Evolutionary conservation across 1,139 yeast genomes (phyloP).

Genomic region (Eremothecium cymbalariae): DNA sequence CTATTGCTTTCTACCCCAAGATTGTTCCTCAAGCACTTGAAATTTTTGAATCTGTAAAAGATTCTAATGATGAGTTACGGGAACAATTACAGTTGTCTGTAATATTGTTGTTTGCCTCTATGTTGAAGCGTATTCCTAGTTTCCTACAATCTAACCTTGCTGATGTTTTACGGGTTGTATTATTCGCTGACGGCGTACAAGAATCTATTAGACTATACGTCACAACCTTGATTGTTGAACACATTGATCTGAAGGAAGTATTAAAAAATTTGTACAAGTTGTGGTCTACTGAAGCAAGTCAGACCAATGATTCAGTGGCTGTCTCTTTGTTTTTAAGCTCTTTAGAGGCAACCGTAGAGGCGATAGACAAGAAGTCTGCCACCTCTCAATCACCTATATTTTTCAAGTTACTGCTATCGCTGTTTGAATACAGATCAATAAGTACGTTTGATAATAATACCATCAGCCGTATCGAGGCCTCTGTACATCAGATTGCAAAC

Average conservation of each 20-base stretch:
- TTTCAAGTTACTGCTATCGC: slow-evolving; percentile 58
- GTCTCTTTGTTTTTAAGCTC: slow-evolving; percentile 64
- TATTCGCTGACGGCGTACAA: slow-evolving; percentile 51
- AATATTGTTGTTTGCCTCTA: slow-evolving; percentile 62
- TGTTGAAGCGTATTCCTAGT: slow-evolving; percentile 78
- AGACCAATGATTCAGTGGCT: slow-evolving; percentile 38
- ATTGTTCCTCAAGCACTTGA: slow-evolving; percentile 68
- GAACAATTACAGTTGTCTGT: slow-evolving; percentile 53
- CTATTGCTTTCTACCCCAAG: slow-evolving; percentile 77
- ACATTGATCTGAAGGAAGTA: slow-evolving; percentile 58
- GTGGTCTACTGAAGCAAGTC: slow-evolving; percentile 49
- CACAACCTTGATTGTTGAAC: slow-evolving; percentile 55
- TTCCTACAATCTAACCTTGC: slow-evolving; percentile 67
- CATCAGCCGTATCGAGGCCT: slow-evolving; percentile 69
- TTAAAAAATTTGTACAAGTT: slow-evolving; percentile 52
- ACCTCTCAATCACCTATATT: slow-evolving; percentile 61
- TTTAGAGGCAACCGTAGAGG: slow-evolving; percentile 57
- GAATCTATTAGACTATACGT: slow-evolving; percentile 55
- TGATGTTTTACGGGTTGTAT: slow-evolving; percentile 49
- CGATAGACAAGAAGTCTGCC: slow-evolving; percentile 66
- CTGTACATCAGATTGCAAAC: slow-evolving; percentile 67
- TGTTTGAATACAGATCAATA: slow-evolving; percentile 60
- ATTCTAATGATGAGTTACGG: slow-evolving; percentile 28
- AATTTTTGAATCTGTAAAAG: slow-evolving; percentile 43
- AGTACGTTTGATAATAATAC: slow-evolving; percentile 63